A percentile compares a stretch with the other conserved stretches of the same genome.
Conservation (phyloP, 257 asterid species). For the Parsonsia alboflavescens region DNA sequence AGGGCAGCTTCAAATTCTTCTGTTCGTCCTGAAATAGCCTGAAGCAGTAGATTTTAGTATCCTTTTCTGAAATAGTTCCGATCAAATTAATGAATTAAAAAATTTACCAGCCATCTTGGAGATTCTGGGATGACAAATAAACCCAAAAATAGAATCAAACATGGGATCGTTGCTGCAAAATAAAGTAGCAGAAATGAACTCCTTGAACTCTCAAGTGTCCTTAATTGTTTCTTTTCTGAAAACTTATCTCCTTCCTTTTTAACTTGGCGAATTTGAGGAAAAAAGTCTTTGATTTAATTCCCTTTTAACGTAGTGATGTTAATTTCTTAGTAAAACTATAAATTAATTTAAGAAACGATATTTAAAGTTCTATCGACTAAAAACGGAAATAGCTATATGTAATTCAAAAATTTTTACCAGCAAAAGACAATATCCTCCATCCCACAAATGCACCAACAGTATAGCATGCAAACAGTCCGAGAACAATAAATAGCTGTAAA, state of each 20-base stretch:
- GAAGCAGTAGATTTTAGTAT: background rate
- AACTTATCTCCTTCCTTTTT: too few species aligned
- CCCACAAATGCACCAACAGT: slow-evolving; percentile 20
- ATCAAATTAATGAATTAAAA: too few species aligned
- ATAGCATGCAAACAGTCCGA: slow-evolving; percentile 17
- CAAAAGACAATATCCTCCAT: slow-evolving; percentile 26
- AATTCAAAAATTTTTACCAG: slow-evolving; percentile 14
- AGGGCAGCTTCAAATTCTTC: slow-evolving; percentile 65
- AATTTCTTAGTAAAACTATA: too few species aligned
- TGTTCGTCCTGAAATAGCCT: slow-evolving; percentile 69
- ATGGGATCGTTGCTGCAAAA: slow-evolving; percentile 25
- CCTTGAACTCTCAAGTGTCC: too few species aligned
- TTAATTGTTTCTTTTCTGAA: too few species aligned
- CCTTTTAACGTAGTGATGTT: too few species aligned
- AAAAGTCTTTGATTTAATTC: too few species aligned
- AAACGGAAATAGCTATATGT: too few species aligned
- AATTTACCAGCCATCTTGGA: slow-evolving; percentile 86
- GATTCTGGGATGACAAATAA: slow-evolving; percentile 81
- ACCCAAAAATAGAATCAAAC: slow-evolving; percentile 30
- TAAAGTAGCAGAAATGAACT: background rate
- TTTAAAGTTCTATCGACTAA: too few species aligned
- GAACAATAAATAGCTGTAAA: slow-evolving; percentile 23
- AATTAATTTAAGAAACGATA: too few species aligned
- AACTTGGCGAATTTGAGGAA: too few species aligned
- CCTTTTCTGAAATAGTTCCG: too few species aligned